Percentiles rank a stretch among this genome's conserved stretches.
These are phyloP conservation scores for Senecio squalidus DNA, from an alignment of 140 eudicot species.

Conservation along the genomic window DNA sequence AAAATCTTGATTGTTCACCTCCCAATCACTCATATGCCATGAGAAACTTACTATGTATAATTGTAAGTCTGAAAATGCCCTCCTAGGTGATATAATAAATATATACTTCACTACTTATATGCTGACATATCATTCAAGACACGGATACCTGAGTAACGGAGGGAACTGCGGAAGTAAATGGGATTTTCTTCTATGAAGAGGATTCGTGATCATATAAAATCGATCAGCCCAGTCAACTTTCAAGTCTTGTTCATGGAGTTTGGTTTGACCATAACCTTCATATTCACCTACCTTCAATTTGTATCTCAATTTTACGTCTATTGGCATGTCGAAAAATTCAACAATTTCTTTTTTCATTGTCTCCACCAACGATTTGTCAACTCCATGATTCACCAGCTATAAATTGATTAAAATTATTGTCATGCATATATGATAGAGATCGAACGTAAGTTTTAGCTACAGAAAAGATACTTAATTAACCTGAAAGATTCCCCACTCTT, in stretches of 20 bases:
- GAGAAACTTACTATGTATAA: no score
- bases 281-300: slow-evolving; percentile 33
- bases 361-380: slow-evolving; percentile 31
- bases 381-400: slow-evolving; percentile 60
- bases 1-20: no score
- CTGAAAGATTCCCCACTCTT: slow-evolving; percentile 60
- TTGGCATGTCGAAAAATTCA: slow-evolving; percentile 34
- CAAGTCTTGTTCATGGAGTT: slow-evolving; percentile 40
- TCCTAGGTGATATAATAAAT: no score
- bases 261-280: slow-evolving; percentile 51
- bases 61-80: no score
- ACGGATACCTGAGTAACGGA: slow-evolving; percentile 29
- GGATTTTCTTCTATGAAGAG: slow-evolving; percentile 35
- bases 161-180: slow-evolving; percentile 44
- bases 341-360: slow-evolving; percentile 30
- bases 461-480: slow-evolving; percentile 6
- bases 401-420: neutral
- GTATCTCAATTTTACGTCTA: slow-evolving; percentile 37
- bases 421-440: neutral
- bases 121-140: no score
- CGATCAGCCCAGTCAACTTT: slow-evolving; percentile 54
- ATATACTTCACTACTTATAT: no score
- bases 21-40: no score
- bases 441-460: neutral
- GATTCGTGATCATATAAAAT: slow-evolving; percentile 35